Base-by-base conservation (phyloP, 2,329 filamentous ascomycete species). In the Beauveria pseudobassiana region DNA sequence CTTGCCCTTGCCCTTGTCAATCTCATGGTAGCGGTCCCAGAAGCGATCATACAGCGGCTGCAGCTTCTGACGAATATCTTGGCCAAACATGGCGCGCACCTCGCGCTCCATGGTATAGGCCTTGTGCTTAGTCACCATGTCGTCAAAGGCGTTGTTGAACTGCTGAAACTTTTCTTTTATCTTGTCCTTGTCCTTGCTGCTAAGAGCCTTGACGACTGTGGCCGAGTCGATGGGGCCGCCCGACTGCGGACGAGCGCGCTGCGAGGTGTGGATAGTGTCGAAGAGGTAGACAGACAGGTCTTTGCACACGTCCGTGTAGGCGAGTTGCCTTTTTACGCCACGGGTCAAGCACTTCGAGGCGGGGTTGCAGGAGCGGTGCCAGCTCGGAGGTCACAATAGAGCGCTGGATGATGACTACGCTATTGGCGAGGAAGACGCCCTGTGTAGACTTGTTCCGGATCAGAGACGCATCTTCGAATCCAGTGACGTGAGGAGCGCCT, bases 1-100 rank as follows among this genome's bases (percentile, higher is more conserved):
- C 76, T 99, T 99, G 67, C 93, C 93, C 77, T 93, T 96, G 63
- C 95, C 95, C 79, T 96, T 97, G 76, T 98, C 93, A 66, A 98
- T 87, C 76, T 98, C 95, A 73, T 97, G 93, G 73, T 99, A 99
- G 30, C 93, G 85, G 75, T 98, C 95, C 87, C 91, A 98, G 76
- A 99, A 99, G 51, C 95, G 84, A 64, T 89, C 89, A 77, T 99
- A 99, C 16, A 99, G 81, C 60, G 93, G 93, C 76, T 98, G 93
- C 61, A 99, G 87, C 77, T 96, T 91, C 68, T 88, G 87, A 73
- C 95, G 91, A 65, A 98, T 88, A 70, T 97, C 93, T 68, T 88
- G 87, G 18, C 86, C 87, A 69, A 98, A 83, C 75, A 89, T 85
- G 64, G 85, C 82, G 49, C 91, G 85, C 38, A 98, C 93, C 72